phyloP scores from a whole-genome alignment of 2,329 filamentous ascomycete genomes.

The Aquanectria penicillioides region DNA sequence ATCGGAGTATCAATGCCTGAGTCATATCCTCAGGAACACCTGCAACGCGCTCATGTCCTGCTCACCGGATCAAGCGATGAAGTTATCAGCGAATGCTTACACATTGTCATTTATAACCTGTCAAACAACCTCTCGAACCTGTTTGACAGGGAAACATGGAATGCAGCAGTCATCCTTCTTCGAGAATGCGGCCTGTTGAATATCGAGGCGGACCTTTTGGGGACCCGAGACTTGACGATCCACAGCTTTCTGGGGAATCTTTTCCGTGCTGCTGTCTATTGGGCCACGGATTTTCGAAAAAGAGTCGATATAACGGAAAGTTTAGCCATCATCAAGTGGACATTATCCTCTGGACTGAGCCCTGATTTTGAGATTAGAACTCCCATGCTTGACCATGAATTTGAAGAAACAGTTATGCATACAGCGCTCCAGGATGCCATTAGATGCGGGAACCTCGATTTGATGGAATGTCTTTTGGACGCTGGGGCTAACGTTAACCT shows the following conservation, averaged over 20 bases:
- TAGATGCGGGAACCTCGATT: neutral
- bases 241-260: constrained; percentile 3
- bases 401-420: no score
- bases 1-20: constrained; percentile 8
- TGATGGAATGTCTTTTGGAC: neutral
- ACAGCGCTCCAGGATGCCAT: neutral
- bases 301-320: neutral
- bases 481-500: neutral
- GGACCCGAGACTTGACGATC: neutral
- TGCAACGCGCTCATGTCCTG: neutral
- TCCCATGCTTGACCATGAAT: neutral
- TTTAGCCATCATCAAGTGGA: neutral
- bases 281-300: neutral
- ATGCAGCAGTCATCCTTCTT: neutral
- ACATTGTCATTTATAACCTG: neutral
- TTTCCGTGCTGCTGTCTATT: neutral
- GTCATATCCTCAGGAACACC: constrained; percentile 2
- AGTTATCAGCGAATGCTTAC: neutral
- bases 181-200: neutral
- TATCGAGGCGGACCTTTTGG: neutral
- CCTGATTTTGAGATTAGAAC: neutral
- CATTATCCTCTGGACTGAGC: neutral
- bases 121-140: neutral
- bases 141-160: neutral
- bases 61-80: neutral